A percentile compares a stretch with the other conserved stretches of the same genome.
Conservation (phyloP, 257 asterid genomes). For the Capsicum chinense region DNA sequence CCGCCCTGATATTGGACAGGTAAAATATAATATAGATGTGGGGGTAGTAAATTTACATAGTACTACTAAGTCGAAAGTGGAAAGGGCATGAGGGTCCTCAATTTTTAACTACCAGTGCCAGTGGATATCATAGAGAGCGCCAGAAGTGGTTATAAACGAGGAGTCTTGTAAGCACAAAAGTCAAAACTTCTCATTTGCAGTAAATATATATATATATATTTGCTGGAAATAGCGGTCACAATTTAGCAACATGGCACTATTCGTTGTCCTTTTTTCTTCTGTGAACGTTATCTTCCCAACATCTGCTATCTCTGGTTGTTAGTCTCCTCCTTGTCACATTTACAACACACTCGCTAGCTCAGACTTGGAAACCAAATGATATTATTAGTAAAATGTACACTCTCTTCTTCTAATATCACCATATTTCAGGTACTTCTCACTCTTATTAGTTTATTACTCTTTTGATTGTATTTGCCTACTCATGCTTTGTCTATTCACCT, state of each 20-base stretch:
- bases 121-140: conserved; percentile 26
- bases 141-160: conserved; percentile 38
- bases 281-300: conserved; percentile 61
- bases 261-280: conserved; percentile 39
- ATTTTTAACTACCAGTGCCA: no score
- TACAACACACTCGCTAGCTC: neutral
- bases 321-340: conserved; percentile 15
- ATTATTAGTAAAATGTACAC: neutral
- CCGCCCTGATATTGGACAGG: no score
- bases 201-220: neutral
- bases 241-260: conserved; percentile 38
- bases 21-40: no score
- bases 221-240: conserved; percentile 45
- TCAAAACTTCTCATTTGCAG: conserved; percentile 19
- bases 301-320: conserved; percentile 53
- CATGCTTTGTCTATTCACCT: neutral
- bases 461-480: neutral
- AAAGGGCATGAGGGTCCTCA: no score
- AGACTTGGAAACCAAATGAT: no score
- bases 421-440: neutral
- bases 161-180: neutral
- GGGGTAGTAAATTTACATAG: no score
- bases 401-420: neutral
- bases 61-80: no score
- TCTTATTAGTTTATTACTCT: neutral